A percentile compares a stretch with the other conserved stretches of the same genome.
Conservation (phyloP, 768 basidiomycete genomes). For the Stropharia rugosoannulata region DNA sequence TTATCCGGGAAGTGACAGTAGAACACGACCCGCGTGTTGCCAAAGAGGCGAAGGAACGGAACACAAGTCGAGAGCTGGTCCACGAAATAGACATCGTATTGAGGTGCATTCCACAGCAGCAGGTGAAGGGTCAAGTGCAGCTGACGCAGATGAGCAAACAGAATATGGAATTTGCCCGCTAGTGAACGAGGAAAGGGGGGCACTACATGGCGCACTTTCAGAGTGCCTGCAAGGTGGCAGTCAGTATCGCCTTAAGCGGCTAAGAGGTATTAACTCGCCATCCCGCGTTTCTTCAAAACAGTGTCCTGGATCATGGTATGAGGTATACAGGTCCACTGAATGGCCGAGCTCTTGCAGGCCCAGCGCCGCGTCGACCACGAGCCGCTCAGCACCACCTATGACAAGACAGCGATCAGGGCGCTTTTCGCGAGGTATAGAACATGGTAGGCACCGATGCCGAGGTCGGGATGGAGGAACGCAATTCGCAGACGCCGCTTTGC, state of each 20-base stretch:
- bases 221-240: slow-evolving; percentile 54
- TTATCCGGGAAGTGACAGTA: slow-evolving; percentile 99
- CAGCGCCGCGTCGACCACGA: slow-evolving; percentile 93
- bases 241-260: neutral
- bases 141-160: slow-evolving; percentile 88
- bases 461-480: slow-evolving; percentile 92
- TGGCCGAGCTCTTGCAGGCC: slow-evolving; percentile 86
- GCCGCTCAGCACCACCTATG: slow-evolving; percentile 90
- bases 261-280: slow-evolving; percentile 48
- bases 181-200: slow-evolving; percentile 82
- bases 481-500: slow-evolving; percentile 32
- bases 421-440: slow-evolving; percentile 9
- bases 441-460: slow-evolving; percentile 78
- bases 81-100: slow-evolving; percentile 87
- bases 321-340: slow-evolving; percentile 87
- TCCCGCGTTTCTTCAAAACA: slow-evolving; percentile 95
- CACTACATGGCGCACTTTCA: slow-evolving; percentile 68
- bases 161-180: slow-evolving; percentile 80
- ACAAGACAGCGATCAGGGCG: slow-evolving; percentile 12
- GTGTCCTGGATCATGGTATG: slow-evolving; percentile 81
- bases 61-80: slow-evolving; percentile 95
- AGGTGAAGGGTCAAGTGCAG: slow-evolving; percentile 76
- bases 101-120: slow-evolving; percentile 43
- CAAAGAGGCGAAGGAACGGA: slow-evolving; percentile 71
- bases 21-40: slow-evolving; percentile 83